Conservation (phyloP, 1,284 basidiomycete species). For the Apiotrichum gamsii region DNA sequence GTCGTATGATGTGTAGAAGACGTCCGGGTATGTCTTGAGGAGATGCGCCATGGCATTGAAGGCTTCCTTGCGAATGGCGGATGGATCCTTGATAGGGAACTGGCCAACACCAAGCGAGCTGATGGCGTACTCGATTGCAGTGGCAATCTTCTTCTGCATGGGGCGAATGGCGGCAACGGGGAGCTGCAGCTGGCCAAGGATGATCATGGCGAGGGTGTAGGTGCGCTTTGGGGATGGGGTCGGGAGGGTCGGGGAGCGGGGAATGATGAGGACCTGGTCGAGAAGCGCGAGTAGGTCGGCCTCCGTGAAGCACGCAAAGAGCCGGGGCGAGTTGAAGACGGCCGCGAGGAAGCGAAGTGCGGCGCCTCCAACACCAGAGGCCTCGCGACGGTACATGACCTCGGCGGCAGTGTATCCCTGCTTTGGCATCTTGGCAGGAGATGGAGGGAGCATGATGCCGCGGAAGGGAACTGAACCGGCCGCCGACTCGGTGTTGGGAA, state of each 20-base stretch:
- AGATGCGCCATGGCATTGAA: constrained; percentile 36
- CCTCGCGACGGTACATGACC: constrained; percentile 43
- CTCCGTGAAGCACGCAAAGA: constrained; percentile 35
- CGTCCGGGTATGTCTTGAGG: constrained; percentile 31
- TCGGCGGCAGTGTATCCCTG: constrained; percentile 44
- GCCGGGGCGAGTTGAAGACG: constrained; percentile 23
- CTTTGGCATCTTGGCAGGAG: constrained; percentile 10
- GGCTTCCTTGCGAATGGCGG: constrained; percentile 31
- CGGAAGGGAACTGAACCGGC: constrained; percentile 28
- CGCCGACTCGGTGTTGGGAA: constrained; percentile 26
- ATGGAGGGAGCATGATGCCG: constrained; percentile 9
- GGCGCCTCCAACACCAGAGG: constrained; percentile 37
- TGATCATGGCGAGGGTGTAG: constrained; percentile 39
- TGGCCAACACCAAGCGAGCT: constrained; percentile 20
- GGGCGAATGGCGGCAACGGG: constrained; percentile 28
- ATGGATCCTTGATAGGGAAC: constrained; percentile 8
- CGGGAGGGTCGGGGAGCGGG: constrained; percentile 36
- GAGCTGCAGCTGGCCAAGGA: constrained; percentile 35
- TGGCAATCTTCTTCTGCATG: constrained; percentile 35
- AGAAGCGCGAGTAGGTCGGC: constrained; percentile 40
- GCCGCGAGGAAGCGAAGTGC: constrained; percentile 34
- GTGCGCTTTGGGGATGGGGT: constrained; percentile 46
- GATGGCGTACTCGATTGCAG: constrained; percentile 30
- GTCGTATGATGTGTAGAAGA: constrained; percentile 34
- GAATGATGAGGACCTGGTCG: constrained; percentile 38